phyloP scores from a whole-genome alignment of 345 rosid genomes.

The Euclidium syriacum region DNA sequence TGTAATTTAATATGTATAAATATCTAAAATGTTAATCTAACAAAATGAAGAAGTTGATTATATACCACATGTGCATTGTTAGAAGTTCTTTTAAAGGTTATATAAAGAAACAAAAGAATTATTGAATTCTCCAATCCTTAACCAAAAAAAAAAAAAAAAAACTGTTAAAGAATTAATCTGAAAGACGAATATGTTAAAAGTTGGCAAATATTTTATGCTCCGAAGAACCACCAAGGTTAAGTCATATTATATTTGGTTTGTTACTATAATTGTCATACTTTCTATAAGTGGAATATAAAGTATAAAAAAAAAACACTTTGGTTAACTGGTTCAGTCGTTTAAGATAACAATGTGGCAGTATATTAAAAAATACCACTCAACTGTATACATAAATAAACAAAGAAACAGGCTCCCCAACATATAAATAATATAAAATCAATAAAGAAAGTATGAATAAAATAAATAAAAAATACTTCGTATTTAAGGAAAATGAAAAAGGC shows the following conservation, averaged over 20 bases:
- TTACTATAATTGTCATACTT: slow-evolving; percentile 10
- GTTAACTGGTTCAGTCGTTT: neutral
- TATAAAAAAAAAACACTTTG: neutral
- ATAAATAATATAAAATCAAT: neutral
- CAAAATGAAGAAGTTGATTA: neutral
- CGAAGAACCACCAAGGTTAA: neutral
- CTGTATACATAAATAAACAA: neutral
- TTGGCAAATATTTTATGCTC: slow-evolving; percentile 12
- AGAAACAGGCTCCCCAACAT: neutral
- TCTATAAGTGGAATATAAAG: slow-evolving; percentile 17
- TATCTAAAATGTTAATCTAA: neutral
- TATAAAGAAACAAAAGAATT: too few species aligned
- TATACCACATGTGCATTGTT: neutral
- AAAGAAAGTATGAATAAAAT: too few species aligned
- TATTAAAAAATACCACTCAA: neutral
- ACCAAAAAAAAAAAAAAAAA: too few species aligned
- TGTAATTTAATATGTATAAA: neutral
- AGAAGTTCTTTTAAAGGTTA: too few species aligned
- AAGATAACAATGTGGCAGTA: neutral
- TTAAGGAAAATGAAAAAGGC: neutral
- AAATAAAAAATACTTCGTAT: too few species aligned
- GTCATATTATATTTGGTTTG: neutral
- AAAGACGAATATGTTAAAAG: neutral
- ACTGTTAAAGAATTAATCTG: neutral
- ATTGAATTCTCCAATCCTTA: too few species aligned